Evolutionary conservation across 306 rosid species (phyloP), one percentile per base, ranked within the genome.

Genomic region (Lathyrus tuberosus): DNA sequence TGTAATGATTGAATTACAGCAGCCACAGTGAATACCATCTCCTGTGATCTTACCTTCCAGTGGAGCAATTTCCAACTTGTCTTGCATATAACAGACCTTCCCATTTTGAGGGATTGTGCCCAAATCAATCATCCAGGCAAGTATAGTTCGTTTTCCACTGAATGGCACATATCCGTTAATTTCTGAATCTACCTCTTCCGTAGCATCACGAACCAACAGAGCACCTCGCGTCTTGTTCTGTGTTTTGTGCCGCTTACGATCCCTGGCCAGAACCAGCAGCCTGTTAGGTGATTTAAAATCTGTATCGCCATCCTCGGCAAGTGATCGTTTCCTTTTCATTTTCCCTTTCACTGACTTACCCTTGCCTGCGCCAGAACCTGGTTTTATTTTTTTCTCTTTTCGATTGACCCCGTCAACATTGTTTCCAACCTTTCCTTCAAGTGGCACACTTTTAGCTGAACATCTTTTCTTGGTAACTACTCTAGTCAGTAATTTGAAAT

Each of bases 121-220:
- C 84, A 78, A 67, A 82, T 88, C 97, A 75, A 91, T 83, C 97
- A 91, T 94, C 99, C 99, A 91, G 38, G 92, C 58, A 74, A 94
- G 80, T 54, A 87, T 76, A 15, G 97, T 91, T 80, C 96, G 86
- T 71, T 86, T 94, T 75, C 99, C 97, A 57, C 75, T 78, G 77
- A 88, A 91, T 12, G 83, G 91, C 33, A 82, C 75, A 75, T 85
- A 89, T 14, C 96, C 99, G 82, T 87, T 89, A 78, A 41, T 75
- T 62, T 75, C 85, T 47, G 96, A 87, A 89, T 91, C 86, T 5
- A 62, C 73, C 69, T 78, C 89, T 64, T 80, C 87, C 76, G 72
- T 53, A 10, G 90, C 78, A 83, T 87, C 81, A 20, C 97, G 88
- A 73, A 82, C 99, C 86, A 91, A 67, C 69, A 82, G 58, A 78